Conservation (phyloP, 805 yeast species). For the Candida maltosa region DNA sequence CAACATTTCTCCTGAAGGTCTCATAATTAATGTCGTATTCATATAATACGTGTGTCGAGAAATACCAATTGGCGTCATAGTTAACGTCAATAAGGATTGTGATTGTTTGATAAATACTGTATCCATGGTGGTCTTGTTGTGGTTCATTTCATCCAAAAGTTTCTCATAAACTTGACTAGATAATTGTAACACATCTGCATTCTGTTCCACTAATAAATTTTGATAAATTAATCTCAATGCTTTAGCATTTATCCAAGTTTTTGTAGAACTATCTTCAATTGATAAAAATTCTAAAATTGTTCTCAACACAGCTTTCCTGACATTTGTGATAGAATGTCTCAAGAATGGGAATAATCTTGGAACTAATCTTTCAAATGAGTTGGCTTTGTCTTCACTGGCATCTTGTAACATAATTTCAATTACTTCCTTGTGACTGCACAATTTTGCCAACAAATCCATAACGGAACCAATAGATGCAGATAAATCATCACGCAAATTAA, state of each 20-base stretch:
- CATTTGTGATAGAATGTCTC: constrained; percentile 90
- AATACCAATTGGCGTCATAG: constrained; percentile 94
- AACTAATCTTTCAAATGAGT: constrained; percentile 71
- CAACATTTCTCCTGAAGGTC: constrained; percentile 67
- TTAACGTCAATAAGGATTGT: constrained; percentile 56
- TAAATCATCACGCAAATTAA: constrained; percentile 84
- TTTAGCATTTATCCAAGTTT: constrained; percentile 76
- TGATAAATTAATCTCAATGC: constrained; percentile 78
- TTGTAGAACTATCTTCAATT: constrained; percentile 46
- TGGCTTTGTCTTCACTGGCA: constrained; percentile 44
- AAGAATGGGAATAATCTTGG: constrained; percentile 90
- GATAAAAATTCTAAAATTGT: constrained; percentile 75
- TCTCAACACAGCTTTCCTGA: constrained; percentile 81
- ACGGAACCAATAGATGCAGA: constrained; percentile 94
- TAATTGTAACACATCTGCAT: constrained; percentile 61
- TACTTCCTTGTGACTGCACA: constrained; percentile 80
- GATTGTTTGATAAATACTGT: constrained; percentile 53
- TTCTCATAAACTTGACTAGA: constrained; percentile 61
- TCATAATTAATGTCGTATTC: constrained; percentile 69
- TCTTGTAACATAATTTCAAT: constrained; percentile 65
- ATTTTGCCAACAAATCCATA: constrained; percentile 86
- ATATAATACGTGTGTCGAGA: constrained; percentile 84
- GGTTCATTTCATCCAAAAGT: constrained; percentile 46
- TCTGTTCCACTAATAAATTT: constrained; percentile 86
- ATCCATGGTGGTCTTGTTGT: constrained; percentile 46